Conservation (phyloP, 2,329 filamentous ascomycete genomes). For the Leptosphaerulina australis region DNA sequence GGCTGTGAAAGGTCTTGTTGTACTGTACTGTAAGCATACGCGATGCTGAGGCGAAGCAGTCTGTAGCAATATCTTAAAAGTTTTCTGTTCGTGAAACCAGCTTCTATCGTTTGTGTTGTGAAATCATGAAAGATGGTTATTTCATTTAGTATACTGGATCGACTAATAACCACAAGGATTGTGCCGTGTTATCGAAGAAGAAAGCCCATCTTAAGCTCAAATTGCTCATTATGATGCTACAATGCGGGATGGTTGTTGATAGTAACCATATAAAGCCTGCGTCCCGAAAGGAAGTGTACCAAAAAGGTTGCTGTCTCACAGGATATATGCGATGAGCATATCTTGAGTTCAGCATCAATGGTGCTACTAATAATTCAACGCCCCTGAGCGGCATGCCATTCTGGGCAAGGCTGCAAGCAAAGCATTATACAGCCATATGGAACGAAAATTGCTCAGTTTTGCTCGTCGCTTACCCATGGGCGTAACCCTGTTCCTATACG, state of each 20-base stretch:
- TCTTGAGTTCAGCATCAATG: too few species aligned
- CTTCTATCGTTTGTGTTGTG: too few species aligned
- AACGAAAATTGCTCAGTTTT: not conserved
- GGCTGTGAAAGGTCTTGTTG: not conserved
- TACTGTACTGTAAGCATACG: not conserved
- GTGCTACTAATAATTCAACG: too few species aligned
- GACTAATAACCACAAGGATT: too few species aligned
- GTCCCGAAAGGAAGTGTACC: not conserved
- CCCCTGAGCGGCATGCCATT: not conserved
- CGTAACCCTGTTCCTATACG: not conserved
- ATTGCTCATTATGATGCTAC: not conserved
- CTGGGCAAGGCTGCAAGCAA: not conserved
- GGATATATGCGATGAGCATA: too few species aligned
- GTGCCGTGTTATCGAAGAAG: not conserved
- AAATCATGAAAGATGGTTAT: too few species aligned
- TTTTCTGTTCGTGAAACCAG: too few species aligned
- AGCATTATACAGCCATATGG: not conserved
- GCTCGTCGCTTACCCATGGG: slow-evolving; percentile 1
- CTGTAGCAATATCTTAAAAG: too few species aligned
- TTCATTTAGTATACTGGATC: too few species aligned
- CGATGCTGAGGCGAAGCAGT: not conserved
- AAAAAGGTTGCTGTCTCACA: too few species aligned
- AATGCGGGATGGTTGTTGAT: not conserved
- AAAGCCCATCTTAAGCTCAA: not conserved
- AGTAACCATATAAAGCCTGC: not conserved